Evolutionary conservation across 2,329 filamentous ascomycete species (phyloP).

Genomic region (Mycosphaerella arachidis): DNA sequence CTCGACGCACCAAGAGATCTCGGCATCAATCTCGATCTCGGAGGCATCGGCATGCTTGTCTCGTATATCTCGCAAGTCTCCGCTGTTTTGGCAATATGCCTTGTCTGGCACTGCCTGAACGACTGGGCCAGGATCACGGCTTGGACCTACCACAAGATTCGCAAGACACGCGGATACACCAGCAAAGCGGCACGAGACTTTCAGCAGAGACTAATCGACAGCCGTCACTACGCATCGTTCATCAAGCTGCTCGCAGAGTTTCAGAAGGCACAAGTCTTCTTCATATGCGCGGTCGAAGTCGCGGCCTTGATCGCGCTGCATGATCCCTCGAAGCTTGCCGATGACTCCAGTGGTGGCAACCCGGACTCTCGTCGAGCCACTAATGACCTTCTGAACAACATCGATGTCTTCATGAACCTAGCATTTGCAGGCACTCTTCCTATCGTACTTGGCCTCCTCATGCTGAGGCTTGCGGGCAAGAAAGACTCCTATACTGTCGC

Average conservation of each 20-base stretch:
- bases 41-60: constrained; percentile 11
- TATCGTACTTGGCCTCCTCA: constrained; percentile 11
- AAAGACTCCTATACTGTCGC: constrained; percentile 8
- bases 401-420: constrained; percentile 11
- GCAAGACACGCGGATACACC: not conserved
- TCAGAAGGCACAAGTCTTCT: constrained; percentile 19
- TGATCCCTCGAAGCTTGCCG: constrained; percentile 10
- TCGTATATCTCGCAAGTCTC: constrained; percentile 16
- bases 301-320: constrained; percentile 13
- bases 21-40: not conserved
- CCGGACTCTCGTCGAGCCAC: not conserved
- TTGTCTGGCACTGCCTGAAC: constrained; percentile 12
- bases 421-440: constrained; percentile 14
- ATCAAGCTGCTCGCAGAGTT: constrained; percentile 13
- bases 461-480: constrained; percentile 10
- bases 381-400: constrained; percentile 14
- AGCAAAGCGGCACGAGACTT: not conserved
- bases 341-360: constrained; percentile 1
- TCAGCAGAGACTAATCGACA: constrained; percentile 2
- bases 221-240: constrained; percentile 2
- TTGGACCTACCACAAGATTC: not conserved
- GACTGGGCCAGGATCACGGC: constrained; percentile 6
- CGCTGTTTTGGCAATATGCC: constrained; percentile 12
- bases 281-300: constrained; percentile 18
- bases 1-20: not conserved